Base-by-base conservation (phyloP, 2,329 filamentous ascomycete species). In the Thielaviopsis populi region DNA sequence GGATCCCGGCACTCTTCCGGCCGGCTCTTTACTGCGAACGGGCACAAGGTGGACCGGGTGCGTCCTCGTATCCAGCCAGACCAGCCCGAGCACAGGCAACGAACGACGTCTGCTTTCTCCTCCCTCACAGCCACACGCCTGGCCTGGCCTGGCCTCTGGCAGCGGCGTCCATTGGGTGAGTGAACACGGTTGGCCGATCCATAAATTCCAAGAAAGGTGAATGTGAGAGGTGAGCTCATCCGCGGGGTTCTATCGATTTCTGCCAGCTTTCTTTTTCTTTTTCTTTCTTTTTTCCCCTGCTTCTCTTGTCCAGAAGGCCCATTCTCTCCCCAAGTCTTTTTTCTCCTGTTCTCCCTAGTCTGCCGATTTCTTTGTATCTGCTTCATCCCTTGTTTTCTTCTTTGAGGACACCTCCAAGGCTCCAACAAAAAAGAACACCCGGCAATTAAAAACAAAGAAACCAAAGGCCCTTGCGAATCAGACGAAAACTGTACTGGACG, bases 151-250 rank as follows among this genome's bases (percentile, higher is more conserved):
- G n/a, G n/a, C n/a, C 33, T 37, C 7, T 7, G 8, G 33, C 33
- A 37, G 33, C 7, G 33, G 33, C 33, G 5, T 37, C 10, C 10
- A 37, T 37, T 37, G 46, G 24, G 46, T 13, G 46, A 50, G 46
- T 15, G 46, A 24, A 50, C 27, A 50, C 46, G 46, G 46, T 50
- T 27, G 46, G 46, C 15, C 37, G 53, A 33, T 53, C n/a, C 24
- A 19, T 40, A 41, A 62, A 37, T 53, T 10, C 17, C 33, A 33
- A 42, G 40, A 40, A 27, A 56, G 17, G 17, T 43, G 24, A 63
- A 37, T 63, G 53, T 42, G 62, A 60, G 56, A 60, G 63, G 63
- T 64, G 63, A 64, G 56, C 63, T 58, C 37, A 59, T 63, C 50
- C 62, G 43, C 24, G 41, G 59, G 24, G n/a, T 53, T 64, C 63